Conservation (phyloP, 805 yeast genomes). For the Lipomyces chichibuensis region DNA sequence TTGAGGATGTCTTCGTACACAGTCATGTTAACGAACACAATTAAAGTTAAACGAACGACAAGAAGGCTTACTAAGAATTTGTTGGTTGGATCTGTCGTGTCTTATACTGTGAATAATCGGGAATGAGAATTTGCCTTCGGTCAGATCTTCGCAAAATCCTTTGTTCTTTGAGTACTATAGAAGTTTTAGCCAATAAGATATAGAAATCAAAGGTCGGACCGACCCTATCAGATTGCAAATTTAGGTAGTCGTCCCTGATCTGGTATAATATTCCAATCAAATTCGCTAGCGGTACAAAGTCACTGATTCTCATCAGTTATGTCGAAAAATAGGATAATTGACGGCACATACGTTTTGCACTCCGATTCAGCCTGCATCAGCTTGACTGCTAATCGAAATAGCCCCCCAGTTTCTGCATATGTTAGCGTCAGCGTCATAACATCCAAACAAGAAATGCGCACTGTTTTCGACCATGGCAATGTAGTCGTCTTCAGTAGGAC, state of each 20-base stretch:
- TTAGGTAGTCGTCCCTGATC: constrained; percentile 80
- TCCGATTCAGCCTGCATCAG: constrained; percentile 54
- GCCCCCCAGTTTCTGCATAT: constrained; percentile 70
- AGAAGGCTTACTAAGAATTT: constrained; percentile 45
- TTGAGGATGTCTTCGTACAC: constrained; percentile 51
- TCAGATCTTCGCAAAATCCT: constrained; percentile 82
- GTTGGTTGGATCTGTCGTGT: constrained; percentile 46
- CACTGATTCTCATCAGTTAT: constrained; percentile 14
- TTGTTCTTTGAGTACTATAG: constrained; percentile 57
- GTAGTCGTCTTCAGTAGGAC: constrained; percentile 69
- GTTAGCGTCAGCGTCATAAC: not conserved
- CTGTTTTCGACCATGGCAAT: constrained; percentile 78
- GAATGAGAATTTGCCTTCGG: constrained; percentile 87
- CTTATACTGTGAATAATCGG: constrained; percentile 74
- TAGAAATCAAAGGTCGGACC: not conserved
- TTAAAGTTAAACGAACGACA: not conserved
- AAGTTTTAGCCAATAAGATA: not conserved
- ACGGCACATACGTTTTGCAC: constrained; percentile 25
- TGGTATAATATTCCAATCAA: constrained; percentile 83
- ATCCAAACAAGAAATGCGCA: constrained; percentile 23
- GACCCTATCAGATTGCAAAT: constrained; percentile 53
- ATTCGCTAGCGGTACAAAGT: constrained; percentile 66
- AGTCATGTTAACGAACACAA: constrained; percentile 11
- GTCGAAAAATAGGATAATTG: not conserved
- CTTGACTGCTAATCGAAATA: constrained; percentile 73